Base-by-base conservation (phyloP, 2,329 filamentous ascomycete genomes). In the Elsinoe fawcettii region DNA sequence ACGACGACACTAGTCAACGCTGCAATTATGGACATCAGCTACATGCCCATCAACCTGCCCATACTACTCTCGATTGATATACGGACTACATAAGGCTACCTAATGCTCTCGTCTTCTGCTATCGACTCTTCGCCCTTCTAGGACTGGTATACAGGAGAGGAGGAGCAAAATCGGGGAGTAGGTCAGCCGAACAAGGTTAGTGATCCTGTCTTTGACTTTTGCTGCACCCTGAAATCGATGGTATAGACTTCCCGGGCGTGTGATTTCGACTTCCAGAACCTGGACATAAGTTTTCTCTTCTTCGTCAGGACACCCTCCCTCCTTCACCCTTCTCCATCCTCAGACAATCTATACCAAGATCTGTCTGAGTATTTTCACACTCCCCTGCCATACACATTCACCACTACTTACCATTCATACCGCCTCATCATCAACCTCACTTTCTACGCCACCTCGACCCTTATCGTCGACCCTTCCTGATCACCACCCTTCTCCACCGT, bases 1-100 rank as follows among this genome's bases (percentile, higher is more conserved):
- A 77, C 82, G 66, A 82, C 80, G 2, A 58, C 82, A 37, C 77
- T 83, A 68, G 73, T 83, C 9, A 83, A 84, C 69, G 80, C 80
- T 2, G 78, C 78, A 62, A 77, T 83, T 51, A 77, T 82, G 71
- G 74, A 74, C 36, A 65, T 77, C 11, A 60, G 61, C 11, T 81
- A 82, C 66, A 64, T 67, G 32, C 74, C 79, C 5, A 61, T 66
- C 27, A 78, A 83, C 66, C 76, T 74, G 36, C 78, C 80, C 1
- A 83, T 79, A 77, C 59, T 82, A 41, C 72, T 83, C 27, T 79
- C 82, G 68, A 44, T 83, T 55, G 77, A 82, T 65, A 57, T 70
- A 44, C 16, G 30, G n/a, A 30, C 49, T 37, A 9, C 14, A 39
- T 53, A 27, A 18, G n/a, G 22, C 34, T 27, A 46, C 18, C 18